These are phyloP conservation scores for Taxillus chinensis DNA, from an alignment of 164 flowering plant species.

Conservation along the genomic window DNA sequence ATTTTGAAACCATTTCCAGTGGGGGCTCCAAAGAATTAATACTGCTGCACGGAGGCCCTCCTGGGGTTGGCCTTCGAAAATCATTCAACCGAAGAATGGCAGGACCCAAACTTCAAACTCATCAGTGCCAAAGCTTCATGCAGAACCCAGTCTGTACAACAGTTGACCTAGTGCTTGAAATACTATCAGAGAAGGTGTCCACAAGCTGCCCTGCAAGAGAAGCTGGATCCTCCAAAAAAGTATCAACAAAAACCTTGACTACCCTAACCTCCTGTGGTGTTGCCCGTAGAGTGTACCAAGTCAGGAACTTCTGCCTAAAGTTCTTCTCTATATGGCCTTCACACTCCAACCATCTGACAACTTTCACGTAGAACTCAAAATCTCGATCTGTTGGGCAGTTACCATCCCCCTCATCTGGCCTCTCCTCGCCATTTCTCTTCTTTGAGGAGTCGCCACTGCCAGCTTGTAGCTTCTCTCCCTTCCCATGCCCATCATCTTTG, in stretches of 20 bases:
- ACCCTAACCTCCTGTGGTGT: slow-evolving; percentile 59
- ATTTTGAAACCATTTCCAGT: neutral
- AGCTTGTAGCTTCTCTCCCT: slow-evolving; percentile 35
- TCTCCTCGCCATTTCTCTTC: slow-evolving; percentile 22
- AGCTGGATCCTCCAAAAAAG: slow-evolving; percentile 62
- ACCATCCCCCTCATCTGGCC: slow-evolving; percentile 18
- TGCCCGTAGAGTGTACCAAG: slow-evolving; percentile 91
- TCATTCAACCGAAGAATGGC: slow-evolving; percentile 1
- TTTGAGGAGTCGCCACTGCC: slow-evolving; percentile 35
- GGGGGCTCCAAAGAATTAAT: slow-evolving; percentile 12
- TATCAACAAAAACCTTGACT: slow-evolving; percentile 73
- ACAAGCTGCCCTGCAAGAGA: slow-evolving; percentile 83
- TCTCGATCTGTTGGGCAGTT: slow-evolving; percentile 39
- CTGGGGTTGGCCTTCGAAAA: neutral
- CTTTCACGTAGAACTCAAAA: slow-evolving; percentile 75
- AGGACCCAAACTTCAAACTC: neutral
- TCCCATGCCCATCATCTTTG: slow-evolving; percentile 28
- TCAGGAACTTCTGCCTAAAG: slow-evolving; percentile 79
- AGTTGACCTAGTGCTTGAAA: slow-evolving; percentile 38
- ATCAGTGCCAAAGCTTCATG: slow-evolving; percentile 76
- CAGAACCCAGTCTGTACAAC: slow-evolving; percentile 58
- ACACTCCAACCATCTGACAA: slow-evolving; percentile 69
- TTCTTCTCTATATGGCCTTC: slow-evolving; percentile 66
- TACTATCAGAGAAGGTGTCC: slow-evolving; percentile 66
- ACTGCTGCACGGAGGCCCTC: slow-evolving; percentile 10